A percentile compares a stretch with the other conserved stretches of the same genome.
These are phyloP conservation scores for Colletotrichum tofieldiae DNA, from an alignment of 2,329 filamentous ascomycete species.

Conservation along the genomic window DNA sequence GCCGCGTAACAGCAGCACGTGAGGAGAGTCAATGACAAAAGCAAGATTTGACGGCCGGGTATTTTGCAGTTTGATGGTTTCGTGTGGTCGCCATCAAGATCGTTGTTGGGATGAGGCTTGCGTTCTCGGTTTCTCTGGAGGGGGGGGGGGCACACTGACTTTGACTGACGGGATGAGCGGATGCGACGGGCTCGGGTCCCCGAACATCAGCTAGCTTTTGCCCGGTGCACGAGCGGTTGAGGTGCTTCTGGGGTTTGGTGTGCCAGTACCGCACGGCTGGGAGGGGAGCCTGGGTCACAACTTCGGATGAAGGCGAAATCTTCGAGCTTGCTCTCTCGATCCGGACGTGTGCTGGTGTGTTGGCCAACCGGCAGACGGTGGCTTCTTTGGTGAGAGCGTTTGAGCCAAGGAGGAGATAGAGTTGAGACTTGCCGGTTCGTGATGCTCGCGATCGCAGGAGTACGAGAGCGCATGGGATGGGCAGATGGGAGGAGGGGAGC, in stretches of 20 bases:
- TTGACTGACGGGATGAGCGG: not conserved
- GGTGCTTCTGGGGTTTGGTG: conserved; percentile 20
- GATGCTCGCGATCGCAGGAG: not conserved
- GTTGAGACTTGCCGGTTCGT: not conserved
- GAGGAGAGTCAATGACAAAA: not conserved
- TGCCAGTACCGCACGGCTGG: conserved; percentile 16
- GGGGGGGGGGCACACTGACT: not conserved
- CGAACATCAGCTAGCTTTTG: not conserved
- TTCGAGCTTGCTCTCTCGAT: not conserved
- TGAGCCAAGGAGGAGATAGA: conserved; percentile 3
- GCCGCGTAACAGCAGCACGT: not conserved
- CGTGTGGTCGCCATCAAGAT: conserved; percentile 27
- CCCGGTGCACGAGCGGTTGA: not conserved
- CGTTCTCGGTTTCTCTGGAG: not conserved
- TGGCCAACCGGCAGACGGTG: not conserved
- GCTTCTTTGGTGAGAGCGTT: not conserved
- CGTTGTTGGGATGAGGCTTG: conserved; percentile 16
- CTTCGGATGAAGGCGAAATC: not conserved
- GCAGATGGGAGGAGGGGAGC: not conserved
- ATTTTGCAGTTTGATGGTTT: conserved; percentile 35
- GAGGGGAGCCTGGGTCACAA: not conserved
- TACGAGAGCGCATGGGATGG: not conserved
- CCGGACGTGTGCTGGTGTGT: not conserved
- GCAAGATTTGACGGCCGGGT: conserved; percentile 25
- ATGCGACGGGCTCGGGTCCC: conserved; percentile 4